Percentiles rank a stretch among this genome's conserved stretches.
Conservation (phyloP, 345 rosid genomes). For the Citrus trifoliata region DNA sequence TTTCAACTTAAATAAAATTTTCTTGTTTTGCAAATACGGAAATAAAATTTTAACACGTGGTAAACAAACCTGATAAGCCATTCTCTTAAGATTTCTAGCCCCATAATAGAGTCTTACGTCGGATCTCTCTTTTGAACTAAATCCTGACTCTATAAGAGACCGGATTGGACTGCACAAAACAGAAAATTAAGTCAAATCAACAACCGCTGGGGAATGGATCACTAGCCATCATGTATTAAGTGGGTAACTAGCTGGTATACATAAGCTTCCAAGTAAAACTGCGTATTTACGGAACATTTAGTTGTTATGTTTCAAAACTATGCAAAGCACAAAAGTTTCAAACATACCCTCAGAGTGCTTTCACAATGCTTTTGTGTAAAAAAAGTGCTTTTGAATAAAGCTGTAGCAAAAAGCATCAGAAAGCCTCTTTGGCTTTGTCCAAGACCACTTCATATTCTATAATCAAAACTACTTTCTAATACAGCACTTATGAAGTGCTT, state of each 20-base stretch:
- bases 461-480: not conserved
- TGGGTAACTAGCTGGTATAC: not conserved
- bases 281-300: not conserved
- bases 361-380: not conserved
- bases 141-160: conserved; percentile 84
- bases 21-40: not conserved
- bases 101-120: conserved; percentile 94
- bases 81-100: conserved; percentile 84
- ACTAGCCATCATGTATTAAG: not conserved
- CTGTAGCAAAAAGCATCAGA: not conserved
- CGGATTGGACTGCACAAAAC: conserved; percentile 74
- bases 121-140: conserved; percentile 63
- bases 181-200: not conserved
- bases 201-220: not conserved
- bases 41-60: not conserved
- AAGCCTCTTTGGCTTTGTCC: not conserved
- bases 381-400: not conserved
- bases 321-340: not conserved
- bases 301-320: not conserved
- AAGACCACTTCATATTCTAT: not conserved
- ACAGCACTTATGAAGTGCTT: not conserved
- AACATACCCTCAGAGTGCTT: not conserved
- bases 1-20: not conserved
- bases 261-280: not conserved
- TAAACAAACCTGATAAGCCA: conserved; percentile 89